Conservation (phyloP, 805 yeast species). For the Metschnikowia colocasiae region DNA sequence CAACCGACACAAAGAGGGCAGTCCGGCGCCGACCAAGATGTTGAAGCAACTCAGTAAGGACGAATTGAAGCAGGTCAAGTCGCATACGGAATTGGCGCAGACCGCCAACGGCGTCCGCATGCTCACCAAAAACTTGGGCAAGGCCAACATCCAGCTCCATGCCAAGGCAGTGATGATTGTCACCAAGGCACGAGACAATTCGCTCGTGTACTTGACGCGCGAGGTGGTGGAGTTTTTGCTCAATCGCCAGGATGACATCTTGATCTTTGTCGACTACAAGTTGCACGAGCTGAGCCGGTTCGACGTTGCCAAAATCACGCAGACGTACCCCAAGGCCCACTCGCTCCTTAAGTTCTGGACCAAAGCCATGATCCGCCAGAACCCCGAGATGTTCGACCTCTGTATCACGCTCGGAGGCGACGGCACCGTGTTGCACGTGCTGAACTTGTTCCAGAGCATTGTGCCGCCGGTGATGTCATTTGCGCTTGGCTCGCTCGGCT, state of each 20-base stretch:
- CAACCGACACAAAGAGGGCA: conserved; percentile 5
- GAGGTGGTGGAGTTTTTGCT: conserved; percentile 79
- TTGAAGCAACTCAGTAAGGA: conserved; percentile 30
- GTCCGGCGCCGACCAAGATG: conserved; percentile 15
- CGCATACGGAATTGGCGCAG: conserved; percentile 74
- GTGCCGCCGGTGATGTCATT: conserved; percentile 47
- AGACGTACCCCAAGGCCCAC: conserved; percentile 44
- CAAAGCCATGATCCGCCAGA: conserved; percentile 46
- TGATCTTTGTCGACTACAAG: conserved; percentile 71
- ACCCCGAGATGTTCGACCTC: conserved; percentile 42
- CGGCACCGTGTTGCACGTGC: conserved; percentile 44
- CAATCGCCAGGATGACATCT: conserved; percentile 30
- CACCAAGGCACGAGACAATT: conserved; percentile 86
- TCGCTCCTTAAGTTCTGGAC: conserved; percentile 66
- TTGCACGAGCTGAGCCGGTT: conserved; percentile 62
- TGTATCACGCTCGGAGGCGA: conserved; percentile 46
- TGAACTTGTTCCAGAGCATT: conserved; percentile 40
- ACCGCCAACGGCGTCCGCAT: conserved; percentile 79
- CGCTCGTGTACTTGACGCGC: conserved; percentile 68
- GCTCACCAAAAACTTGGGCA: conserved; percentile 65
- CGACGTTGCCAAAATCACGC: conserved; percentile 49
- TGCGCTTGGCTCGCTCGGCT: conserved; percentile 43
- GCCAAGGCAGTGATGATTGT: conserved; percentile 73
- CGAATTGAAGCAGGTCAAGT: conserved; percentile 52
- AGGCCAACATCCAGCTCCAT: conserved; percentile 68